A percentile compares a stretch with the other conserved stretches of the same genome.
Conservation (phyloP, 2,329 filamentous ascomycete species). For the Pseudocercospora pini-densiflorae region DNA sequence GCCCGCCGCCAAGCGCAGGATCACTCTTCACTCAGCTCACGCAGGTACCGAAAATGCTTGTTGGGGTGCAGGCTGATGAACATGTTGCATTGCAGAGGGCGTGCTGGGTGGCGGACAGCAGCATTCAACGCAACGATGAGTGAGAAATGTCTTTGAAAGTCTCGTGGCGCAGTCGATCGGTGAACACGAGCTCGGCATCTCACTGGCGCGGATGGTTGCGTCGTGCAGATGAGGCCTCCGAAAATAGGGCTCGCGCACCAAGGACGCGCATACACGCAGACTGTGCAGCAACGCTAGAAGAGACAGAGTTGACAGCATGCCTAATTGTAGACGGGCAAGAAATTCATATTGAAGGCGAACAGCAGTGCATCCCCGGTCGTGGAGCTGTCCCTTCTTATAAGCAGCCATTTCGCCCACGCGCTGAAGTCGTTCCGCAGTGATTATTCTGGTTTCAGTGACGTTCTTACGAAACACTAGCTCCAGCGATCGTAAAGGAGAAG, state of each 20-base stretch:
- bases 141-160: background rate
- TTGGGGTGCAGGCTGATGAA: background rate
- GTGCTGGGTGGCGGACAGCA: background rate
- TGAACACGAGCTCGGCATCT: background rate
- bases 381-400: background rate
- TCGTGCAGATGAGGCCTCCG: background rate
- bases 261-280: background rate
- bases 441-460: background rate
- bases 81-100: background rate
- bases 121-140: background rate
- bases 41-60: background rate
- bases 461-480: conserved; percentile 12
- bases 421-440: background rate
- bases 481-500: conserved; percentile 8
- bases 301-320: background rate
- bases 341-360: too few species aligned
- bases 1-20: background rate
- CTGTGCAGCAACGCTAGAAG: too few species aligned
- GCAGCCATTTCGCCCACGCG: background rate
- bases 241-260: background rate
- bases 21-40: background rate
- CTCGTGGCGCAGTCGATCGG: conserved; percentile 5
- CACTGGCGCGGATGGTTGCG: background rate
- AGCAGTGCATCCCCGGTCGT: background rate
- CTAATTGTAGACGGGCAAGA: background rate